Base-by-base conservation (phyloP, 208 protist genomes). In the Leishmania martiniquensis region DNA sequence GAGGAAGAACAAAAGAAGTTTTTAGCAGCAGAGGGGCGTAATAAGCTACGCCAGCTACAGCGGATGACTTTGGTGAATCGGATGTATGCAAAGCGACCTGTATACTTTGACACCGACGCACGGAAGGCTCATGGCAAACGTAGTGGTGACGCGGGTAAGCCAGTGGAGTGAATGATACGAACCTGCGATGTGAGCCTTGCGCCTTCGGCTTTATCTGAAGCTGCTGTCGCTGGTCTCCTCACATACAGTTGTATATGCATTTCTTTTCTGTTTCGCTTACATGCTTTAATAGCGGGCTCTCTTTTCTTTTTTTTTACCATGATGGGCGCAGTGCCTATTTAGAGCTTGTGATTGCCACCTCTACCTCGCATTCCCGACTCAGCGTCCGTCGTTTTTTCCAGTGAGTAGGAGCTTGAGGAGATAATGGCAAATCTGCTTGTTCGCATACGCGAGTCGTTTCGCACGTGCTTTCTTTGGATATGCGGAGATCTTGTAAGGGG, bases 11-110 rank as follows among this genome's bases (percentile, higher is more conserved):
- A 96, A 69, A 67, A 81, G 72, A 75, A 84, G 51, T 95, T 90
- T 78, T 67, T 95, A 4, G 59, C 59, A 9, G 76, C 83, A 32
- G 88, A 95, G 10, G 92, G 89, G 20, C 73, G 68, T 25, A 77
- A 85, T 32, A 86, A 92, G 86, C 87, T 96, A 25, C 81, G 76
- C 17, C 85, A 97, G 78, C 90, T 97, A 88, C 86, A 95, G 80
- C 92, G 94, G 29, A 97, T 97, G 94, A 91, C 87, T 22, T 47
- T 94, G 34, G 87, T 95, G 55, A 97, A 93, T 78, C 84, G 89
- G n/a, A 77, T 97, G 75, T 97, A 95, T 81, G 65, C 89, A 1
- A 66, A 85, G 22, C 77, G 91, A n/a, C 86, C 85, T 4, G 84
- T 95, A 12, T 92, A 91, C 77, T 79, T 97, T 15, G 92, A 96